Conservation (phyloP, 164 flowering plant genomes). For the Taxillus chinensis region DNA sequence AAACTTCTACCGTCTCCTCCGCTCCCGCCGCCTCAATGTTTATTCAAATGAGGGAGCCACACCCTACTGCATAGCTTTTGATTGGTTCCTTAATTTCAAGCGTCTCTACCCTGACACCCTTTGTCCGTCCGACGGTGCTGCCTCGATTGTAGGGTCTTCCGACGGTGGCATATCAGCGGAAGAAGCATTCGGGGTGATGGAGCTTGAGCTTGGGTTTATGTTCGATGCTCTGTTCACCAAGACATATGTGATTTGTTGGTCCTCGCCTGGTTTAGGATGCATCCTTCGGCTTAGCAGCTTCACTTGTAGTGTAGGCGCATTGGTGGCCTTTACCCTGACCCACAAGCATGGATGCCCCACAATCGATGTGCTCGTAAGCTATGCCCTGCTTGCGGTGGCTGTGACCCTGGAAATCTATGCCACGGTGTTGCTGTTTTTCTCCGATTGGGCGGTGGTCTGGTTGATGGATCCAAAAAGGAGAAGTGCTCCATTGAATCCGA, state of each 20-base stretch:
- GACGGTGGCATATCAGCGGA: not conserved
- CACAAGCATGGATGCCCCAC: not conserved
- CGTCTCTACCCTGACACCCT: too few relatives aligned
- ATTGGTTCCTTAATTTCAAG: not conserved
- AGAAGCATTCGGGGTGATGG: constrained; percentile 20
- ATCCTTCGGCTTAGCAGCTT: constrained; percentile 9
- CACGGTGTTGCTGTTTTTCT: constrained; percentile 2
- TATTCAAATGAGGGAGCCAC: not conserved
- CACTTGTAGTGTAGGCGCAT: not conserved
- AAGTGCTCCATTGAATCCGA: too few relatives aligned
- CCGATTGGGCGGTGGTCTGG: constrained; percentile 15
- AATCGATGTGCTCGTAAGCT: constrained; percentile 9
- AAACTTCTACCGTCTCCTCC: too few relatives aligned
- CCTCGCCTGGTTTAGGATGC: not conserved
- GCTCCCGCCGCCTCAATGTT: not conserved
- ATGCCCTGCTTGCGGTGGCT: constrained; percentile 11
- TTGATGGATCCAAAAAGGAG: too few relatives aligned
- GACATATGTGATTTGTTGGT: constrained; percentile 7
- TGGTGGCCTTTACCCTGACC: not conserved
- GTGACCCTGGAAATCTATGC: constrained; percentile 13
- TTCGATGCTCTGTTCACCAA: constrained; percentile 28
- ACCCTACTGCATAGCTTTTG: not conserved
- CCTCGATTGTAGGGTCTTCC: constrained; percentile 11
- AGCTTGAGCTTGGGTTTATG: constrained; percentile 20
- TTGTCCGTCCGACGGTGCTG: constrained; percentile 16